Evolutionary conservation across 768 basidiomycete genomes (phyloP).

Genomic region (Suillus variegatus): DNA sequence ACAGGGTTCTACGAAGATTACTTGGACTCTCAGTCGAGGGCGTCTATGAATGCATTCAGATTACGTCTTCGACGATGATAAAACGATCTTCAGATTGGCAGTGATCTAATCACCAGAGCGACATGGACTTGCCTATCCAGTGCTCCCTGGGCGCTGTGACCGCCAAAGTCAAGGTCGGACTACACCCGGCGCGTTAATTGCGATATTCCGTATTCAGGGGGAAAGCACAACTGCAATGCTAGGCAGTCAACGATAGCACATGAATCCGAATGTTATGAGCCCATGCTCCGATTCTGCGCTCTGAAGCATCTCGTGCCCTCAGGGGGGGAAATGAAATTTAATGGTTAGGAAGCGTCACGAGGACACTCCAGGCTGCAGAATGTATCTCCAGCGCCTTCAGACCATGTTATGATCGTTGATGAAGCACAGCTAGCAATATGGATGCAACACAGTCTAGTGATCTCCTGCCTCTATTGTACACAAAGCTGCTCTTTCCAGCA

Average conservation of each 20-base stretch:
- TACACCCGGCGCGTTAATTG: background rate
- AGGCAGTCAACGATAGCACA: background rate
- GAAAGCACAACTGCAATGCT: background rate
- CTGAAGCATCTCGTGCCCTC: no score
- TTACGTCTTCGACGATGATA: constrained; percentile 65
- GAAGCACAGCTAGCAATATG: background rate
- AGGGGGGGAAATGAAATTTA: no score
- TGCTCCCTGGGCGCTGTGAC: background rate
- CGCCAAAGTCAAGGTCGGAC: background rate
- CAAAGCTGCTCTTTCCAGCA: background rate
- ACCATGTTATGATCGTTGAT: no score
- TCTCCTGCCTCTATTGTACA: background rate
- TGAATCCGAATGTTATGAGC: background rate
- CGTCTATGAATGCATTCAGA: constrained; percentile 80
- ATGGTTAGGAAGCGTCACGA: background rate
- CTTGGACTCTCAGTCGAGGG: constrained; percentile 65
- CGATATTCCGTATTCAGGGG: no score
- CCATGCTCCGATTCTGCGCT: no score
- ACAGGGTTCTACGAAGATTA: constrained; percentile 82
- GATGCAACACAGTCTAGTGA: background rate
- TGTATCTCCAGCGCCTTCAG: background rate
- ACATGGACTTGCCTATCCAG: background rate
- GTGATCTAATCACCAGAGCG: background rate
- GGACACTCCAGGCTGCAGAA: background rate
- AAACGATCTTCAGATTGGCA: background rate